Evolutionary conservation across 1,284 basidiomycete species (phyloP), one percentile per base, ranked within the genome.

Genomic region (Exobasidium rhododendri): DNA sequence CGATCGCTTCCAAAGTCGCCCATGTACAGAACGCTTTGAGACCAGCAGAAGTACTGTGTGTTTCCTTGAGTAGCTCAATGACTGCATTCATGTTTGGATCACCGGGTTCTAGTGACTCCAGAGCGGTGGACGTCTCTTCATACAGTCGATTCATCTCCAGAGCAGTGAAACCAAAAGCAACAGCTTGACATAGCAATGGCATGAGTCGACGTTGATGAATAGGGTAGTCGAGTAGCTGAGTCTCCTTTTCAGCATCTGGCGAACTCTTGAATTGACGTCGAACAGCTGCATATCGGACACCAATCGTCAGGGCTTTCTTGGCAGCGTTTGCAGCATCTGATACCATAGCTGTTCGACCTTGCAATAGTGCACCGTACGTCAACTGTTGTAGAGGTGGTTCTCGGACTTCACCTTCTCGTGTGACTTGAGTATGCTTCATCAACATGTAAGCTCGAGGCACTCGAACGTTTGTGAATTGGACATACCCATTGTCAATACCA

Each of bases 1-100:
- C 84, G 58, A 85, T 85, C 20, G 83, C 83, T 65, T 84, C 83
- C 54, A 85, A 80, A 52, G 83, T 83, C 6, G 81, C 81, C 85
- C 85, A 85, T 35, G 84, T 85, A 74, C 84, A 85, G 81, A 85
- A 85, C 17, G 85, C 84, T 80, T 85, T 85, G 58, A 85, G 79
- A 32, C 84, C 85, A 1, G 84, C 84, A 29, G 83, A 84, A 2
- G 84, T 85, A 1, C 84, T 82, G 71, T 85, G 85, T 2, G 84
- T 85, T 75, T 85, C 84, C 78, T 85, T 85, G 65, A 85, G 81
- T 79, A 83, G 84, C 64, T 84, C 81, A 44, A 82, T 70, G 46
- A 68, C 70, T 32, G 63, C 67, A 30, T 75, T 62, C 17, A 79
- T 69, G 69, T 76, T 75, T 20, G 74, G 74, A 64, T 79, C 77